Percentiles rank a stretch among this genome's conserved stretches.
Conservation (phyloP, 2,329 filamentous ascomycete genomes). For the Epichloe uncinata region DNA sequence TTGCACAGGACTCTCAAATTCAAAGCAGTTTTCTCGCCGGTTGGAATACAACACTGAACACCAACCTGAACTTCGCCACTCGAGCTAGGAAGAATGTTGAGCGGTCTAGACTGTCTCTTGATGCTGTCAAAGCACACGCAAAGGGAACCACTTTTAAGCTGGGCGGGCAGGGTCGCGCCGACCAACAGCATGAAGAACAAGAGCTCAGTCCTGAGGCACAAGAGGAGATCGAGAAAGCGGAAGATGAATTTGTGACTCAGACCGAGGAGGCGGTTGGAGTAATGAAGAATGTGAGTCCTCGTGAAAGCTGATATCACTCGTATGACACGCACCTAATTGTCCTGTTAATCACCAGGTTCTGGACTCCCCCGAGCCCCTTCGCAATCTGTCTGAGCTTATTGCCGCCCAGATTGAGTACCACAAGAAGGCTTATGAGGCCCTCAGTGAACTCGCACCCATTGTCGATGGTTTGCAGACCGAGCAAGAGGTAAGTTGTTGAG, state of each 20-base stretch:
- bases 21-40: constrained; percentile 88
- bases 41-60: constrained; percentile 96
- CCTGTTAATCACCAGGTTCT: constrained; percentile 49
- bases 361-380: constrained; percentile 85
- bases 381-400: constrained; percentile 89
- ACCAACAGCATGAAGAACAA: constrained; percentile 29
- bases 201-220: constrained; percentile 66
- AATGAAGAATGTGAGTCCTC: constrained; percentile 80
- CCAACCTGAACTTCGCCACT: constrained; percentile 84
- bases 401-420: constrained; percentile 95
- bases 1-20: constrained; percentile 88
- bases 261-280: constrained; percentile 96
- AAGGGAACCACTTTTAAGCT: constrained; percentile 56
- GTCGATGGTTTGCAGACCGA: constrained; percentile 90
- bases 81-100: constrained; percentile 88
- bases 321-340: not conserved
- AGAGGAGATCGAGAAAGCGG: constrained; percentile 90
- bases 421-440: constrained; percentile 91
- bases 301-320: not conserved
- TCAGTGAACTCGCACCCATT: constrained; percentile 81
- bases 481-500: constrained; percentile 57
- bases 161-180: constrained; percentile 25
- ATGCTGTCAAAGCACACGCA: constrained; percentile 81
- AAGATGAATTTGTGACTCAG: constrained; percentile 95
- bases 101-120: constrained; percentile 76